Base-by-base conservation (phyloP, 140 eudicot species). In the Senecio squalidus region DNA sequence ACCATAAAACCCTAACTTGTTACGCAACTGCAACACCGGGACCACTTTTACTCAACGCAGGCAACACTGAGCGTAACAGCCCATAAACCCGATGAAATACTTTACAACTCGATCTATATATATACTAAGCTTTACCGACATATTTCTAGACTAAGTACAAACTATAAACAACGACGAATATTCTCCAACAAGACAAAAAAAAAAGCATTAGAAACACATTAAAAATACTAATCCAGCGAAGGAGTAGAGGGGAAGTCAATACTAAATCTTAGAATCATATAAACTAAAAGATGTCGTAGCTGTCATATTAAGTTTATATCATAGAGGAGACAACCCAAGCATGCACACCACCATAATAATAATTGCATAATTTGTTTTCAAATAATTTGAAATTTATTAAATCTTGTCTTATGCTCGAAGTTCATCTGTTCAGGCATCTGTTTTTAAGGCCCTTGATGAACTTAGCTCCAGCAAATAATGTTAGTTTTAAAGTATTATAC, bases 281-380 rank as follows among this genome's bases (percentile, higher is more conserved):
- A 34, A 34, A 34, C 47, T 26, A 48, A 13, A 33, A 31, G 36
- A 63, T 48, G 34, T 48, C 21, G 22, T 30, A 47, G 69, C 69
- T 63, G 48, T 29, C 34, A n/a, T 8, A 21, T 5, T 8, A 36
- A 58, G 21, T 38, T 9, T 1, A n/a, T 36, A 34, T 31, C 48
- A 36, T 58, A 58, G 20, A 58, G 3, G 50, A 47, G 74, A 69
- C 53, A 58, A 33, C 44, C 54, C 67, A 58, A 48, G 60, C 74
- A 68, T 48, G 74, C 53, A 61, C 60, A 48, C 13, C 34, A 7
- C 25, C 48, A 69, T 47, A 15, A 24, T 18, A 34, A 4, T 11
- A 7, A 23, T 33, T 36, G 50, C 48, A 18, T 53, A 4, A 17
- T 62, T 15, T n/a, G n/a, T 38, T 48, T 9, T 58, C 22, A 13